Evolutionary conservation across 352 stramenopile genomes (phyloP), one percentile per base, ranked within the genome.

Genomic region (Peronosclerospora sorghi): DNA sequence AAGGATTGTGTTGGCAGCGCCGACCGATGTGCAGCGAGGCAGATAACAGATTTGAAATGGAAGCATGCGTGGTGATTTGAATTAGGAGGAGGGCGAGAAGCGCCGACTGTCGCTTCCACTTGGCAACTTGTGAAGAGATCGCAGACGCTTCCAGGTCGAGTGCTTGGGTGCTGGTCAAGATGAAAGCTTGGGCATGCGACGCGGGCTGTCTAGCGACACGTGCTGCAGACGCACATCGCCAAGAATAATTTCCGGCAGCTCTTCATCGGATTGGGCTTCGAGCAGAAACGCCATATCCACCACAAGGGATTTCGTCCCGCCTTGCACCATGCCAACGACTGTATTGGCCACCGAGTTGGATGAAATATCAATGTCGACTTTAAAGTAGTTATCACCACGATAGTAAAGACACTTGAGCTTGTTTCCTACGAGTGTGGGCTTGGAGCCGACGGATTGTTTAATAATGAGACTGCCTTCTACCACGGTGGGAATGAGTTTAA

Each of bases 401-500:
- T 79, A 60, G 59, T 95, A 93, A 37, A 62, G 71, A 40, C 76
- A 87, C 62, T 96, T 95, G 14, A 99, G 81, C 62, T 98, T 98
- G 55, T 96, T 98, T 18, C 94, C 96, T 21, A 98, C 72, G 26
- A 99, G 84, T 26, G 92, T 94, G 8, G 96, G 96, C 48, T 95
- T 98, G 15, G 79, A 95, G 8, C 93, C 94, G 19, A 98, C 91
- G 19, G 88, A 82, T 51, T 96, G 89, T 35, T 93, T 84, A 28
- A 98, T 96, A 41, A 98, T 90, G 55, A 97, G 98, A 65, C 95
- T 97, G 8, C 94, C 94, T 54, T 98, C 90, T 4, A 97, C 83
- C 45, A 98, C 73, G 6, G 81, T 94, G 18, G 96, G 96, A 54
- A 98, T 98, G 38, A 99, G 66, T 72, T 99, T 99, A 70, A 98